Evolutionary conservation across 257 asterid genomes (phyloP).

Genomic region (Parsonsia alboflavescens): DNA sequence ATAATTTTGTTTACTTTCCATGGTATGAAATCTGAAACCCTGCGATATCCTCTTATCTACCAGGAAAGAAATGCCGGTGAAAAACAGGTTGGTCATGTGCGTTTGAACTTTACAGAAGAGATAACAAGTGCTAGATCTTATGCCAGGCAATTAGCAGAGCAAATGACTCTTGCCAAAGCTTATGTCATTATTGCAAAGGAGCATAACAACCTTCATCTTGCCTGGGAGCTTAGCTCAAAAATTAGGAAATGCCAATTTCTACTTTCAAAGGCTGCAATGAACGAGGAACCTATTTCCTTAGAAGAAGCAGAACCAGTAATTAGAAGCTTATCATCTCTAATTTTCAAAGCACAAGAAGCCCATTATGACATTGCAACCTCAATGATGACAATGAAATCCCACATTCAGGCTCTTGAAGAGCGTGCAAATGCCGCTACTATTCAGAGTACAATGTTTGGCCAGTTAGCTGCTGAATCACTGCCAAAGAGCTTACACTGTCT

Average conservation of each 20-base stretch:
- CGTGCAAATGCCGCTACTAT: constrained; percentile 59
- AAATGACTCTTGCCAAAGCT: constrained; percentile 88
- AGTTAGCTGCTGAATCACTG: constrained; percentile 61
- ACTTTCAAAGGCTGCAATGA: constrained; percentile 82
- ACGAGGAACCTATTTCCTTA: constrained; percentile 60
- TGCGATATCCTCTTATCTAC: constrained; percentile 14
- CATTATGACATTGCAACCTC: constrained; percentile 91
- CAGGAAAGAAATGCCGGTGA: constrained; percentile 56
- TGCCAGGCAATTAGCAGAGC: constrained; percentile 82
- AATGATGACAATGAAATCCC: constrained; percentile 75
- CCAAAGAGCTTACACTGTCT: constrained; percentile 76
- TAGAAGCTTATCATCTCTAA: constrained; percentile 67
- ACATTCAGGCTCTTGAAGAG: constrained; percentile 78
- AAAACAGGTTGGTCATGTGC: constrained; percentile 38
- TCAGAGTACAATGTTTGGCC: constrained; percentile 69
- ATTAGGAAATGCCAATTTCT: constrained; percentile 69
- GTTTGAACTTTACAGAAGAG: constrained; percentile 54
- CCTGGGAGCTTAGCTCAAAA: constrained; percentile 76
- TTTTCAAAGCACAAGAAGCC: constrained; percentile 71
- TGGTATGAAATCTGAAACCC: background rate
- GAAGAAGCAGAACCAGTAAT: constrained; percentile 80
- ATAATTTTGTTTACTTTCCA: background rate
- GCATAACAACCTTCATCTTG: constrained; percentile 78
- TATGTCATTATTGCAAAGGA: constrained; percentile 78
- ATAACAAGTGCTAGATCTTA: constrained; percentile 56